A percentile compares a stretch with the other conserved stretches of the same genome.
Evolutionary conservation across 2,329 filamentous ascomycete genomes (phyloP).

Genomic region (Penicillium sp.): DNA sequence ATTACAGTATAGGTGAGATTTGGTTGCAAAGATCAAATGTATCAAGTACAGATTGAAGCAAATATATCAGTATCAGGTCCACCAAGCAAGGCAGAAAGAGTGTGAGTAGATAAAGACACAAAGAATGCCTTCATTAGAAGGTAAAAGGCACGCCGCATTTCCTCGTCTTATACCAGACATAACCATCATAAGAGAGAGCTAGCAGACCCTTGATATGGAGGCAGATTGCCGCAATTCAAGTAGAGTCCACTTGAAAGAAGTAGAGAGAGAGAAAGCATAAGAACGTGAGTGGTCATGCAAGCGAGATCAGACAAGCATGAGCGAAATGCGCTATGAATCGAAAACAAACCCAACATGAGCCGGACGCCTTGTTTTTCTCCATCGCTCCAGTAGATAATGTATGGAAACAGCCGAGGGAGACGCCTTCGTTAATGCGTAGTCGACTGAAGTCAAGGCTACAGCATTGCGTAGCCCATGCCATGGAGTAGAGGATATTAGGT

Average conservation of each 20-base stretch:
- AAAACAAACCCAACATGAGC: conserved; percentile 1
- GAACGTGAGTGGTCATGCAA: neutral
- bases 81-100: conserved; percentile 13
- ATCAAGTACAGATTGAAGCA: conserved; percentile 22
- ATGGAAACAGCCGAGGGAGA: conserved; percentile 5
- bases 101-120: conserved; percentile 11
- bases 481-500: conserved; percentile 10
- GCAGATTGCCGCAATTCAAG: neutral
- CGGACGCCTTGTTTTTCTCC: conserved; percentile 14
- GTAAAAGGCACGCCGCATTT: conserved; percentile 11
- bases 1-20: neutral
- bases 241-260: neutral
- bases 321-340: neutral
- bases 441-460: conserved; percentile 10
- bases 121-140: conserved; percentile 8
- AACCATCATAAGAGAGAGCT: conserved; percentile 2
- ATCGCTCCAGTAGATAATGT: conserved; percentile 4
- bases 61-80: conserved; percentile 19
- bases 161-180: conserved; percentile 7
- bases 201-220: conserved; percentile 2
- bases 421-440: conserved; percentile 13
- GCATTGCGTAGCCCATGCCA: conserved; percentile 17
- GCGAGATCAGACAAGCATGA: neutral
- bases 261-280: neutral
- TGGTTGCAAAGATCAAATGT: conserved; percentile 13